Conservation (phyloP, 257 asterid genomes). For the Solanum phureja region DNA sequence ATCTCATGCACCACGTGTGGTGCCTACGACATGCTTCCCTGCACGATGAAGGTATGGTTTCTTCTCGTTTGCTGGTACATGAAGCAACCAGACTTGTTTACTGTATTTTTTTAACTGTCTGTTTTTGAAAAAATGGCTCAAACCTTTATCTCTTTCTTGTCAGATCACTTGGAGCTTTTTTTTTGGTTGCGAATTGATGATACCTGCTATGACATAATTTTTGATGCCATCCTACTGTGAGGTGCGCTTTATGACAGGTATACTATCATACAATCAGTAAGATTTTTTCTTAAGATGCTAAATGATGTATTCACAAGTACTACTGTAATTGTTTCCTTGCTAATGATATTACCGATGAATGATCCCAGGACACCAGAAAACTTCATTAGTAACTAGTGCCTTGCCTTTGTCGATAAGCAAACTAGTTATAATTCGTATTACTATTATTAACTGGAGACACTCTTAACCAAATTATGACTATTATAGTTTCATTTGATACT, state of each 20-base stretch:
- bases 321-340: not conserved
- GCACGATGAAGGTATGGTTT: not conserved
- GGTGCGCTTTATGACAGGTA: not conserved
- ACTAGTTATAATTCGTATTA: not conserved
- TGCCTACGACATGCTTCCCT: not conserved
- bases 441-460: not conserved
- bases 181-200: not conserved
- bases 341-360: not conserved
- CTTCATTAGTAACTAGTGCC: not conserved
- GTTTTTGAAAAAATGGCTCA: not conserved
- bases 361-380: not conserved
- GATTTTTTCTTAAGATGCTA: not conserved
- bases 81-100: not conserved
- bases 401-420: not conserved
- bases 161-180: not conserved
- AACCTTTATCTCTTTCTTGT: not conserved
- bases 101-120: not conserved
- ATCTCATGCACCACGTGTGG: conserved; percentile 27
- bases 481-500: not conserved
- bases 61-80: not conserved
- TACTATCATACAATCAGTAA: not conserved
- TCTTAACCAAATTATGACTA: not conserved
- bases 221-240: not conserved
- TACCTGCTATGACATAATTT: not conserved
- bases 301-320: not conserved